phyloP scores from a whole-genome alignment of 1,284 basidiomycete genomes.

The Boletellus dicymbophilus region DNA sequence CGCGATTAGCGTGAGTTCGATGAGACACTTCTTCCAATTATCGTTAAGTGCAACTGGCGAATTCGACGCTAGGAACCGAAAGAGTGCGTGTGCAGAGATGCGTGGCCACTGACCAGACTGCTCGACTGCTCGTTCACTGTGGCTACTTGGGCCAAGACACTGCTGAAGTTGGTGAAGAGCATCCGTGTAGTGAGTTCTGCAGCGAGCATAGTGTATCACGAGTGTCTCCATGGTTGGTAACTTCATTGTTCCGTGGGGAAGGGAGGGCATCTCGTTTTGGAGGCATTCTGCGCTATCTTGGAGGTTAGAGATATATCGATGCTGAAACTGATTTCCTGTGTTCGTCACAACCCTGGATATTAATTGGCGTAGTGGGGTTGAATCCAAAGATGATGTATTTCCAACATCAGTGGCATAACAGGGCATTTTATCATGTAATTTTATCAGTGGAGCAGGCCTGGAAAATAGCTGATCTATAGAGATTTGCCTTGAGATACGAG shows the following conservation, averaged over 20 bases:
- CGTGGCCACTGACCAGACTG: neutral
- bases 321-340: constrained; percentile 13
- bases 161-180: neutral
- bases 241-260: too few relatives aligned
- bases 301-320: constrained; percentile 15
- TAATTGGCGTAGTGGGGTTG: constrained; percentile 6
- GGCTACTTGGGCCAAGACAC: neutral
- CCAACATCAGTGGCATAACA: neutral
- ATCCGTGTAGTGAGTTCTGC: neutral
- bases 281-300: constrained; percentile 10
- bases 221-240: neutral
- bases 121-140: neutral
- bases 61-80: neutral
- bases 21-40: constrained; percentile 33
- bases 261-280: neutral
- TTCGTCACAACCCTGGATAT: constrained; percentile 3
- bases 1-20: constrained; percentile 25
- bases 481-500: neutral
- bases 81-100: neutral
- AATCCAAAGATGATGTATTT: neutral
- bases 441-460: constrained; percentile 2
- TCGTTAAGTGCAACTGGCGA: neutral
- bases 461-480: constrained; percentile 10
- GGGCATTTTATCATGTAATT: neutral
- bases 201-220: neutral